Base-by-base conservation (phyloP, 129 eudicot species). In the Saposhnikovia divaricata region DNA sequence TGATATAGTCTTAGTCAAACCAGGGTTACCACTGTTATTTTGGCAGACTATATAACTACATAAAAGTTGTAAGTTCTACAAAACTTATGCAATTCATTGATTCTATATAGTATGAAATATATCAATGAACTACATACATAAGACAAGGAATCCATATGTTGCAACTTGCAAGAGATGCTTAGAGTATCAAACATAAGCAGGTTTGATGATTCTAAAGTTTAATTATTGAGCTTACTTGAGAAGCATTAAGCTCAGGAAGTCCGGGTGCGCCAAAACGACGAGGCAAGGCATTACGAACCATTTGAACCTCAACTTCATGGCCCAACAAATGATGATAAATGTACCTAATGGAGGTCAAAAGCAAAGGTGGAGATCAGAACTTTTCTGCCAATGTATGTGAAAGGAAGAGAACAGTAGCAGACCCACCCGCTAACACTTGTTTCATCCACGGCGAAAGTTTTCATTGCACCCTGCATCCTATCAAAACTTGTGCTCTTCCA, bases 401-500 rank as follows among this genome's bases (percentile, higher is more conserved):
- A 46, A 37, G 69, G 42, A 68, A 47, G 76, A 73, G 70, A 23
- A 1, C 10, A 59, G 23, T 13, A 76, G 76, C 31, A 43, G 81
- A 89, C 96, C 80, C 76, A 93, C 98, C 98, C 98, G 78, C 98
- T 93, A 85, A 93, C 98, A 91, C 98, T 93, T 43, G 98, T 93
- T 79, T 93, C 98, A 87, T 93, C 98, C 55, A 93, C 98, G 2
- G 98, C 98, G 86, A 93, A 93, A 23, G 89, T 89, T 78, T 93
- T 93, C 98, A 93, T 90, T 27, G 98, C 98, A 19, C 89, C 89
- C 86, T 93, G 98, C 98, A 93, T 93, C 89, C 98, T 86, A 63
- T 93, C 98, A 87, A 93, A 93, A 85, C 98, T 93, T 61, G 98
- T 93, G 84, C 98, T 93, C 88, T 93, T 93, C 98, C 98, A 93